Percentiles rank a stretch among this genome's conserved stretches.
Conservation (phyloP, 2,329 filamentous ascomycete species). For the Didymella arachidicola region DNA sequence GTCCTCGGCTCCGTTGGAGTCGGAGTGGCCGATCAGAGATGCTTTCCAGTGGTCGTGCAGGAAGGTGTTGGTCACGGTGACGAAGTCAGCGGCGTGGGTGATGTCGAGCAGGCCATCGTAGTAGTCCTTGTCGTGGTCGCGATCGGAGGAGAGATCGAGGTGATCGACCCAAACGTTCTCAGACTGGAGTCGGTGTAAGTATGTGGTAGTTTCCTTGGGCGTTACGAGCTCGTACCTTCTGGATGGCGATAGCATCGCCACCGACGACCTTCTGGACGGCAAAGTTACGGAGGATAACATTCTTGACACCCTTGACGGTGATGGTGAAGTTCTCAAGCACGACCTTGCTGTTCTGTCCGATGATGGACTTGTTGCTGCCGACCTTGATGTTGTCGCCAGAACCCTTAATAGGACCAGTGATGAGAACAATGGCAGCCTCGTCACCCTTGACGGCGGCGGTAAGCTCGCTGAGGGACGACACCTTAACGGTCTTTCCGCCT, state of each 20-base stretch:
- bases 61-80: constrained; percentile 64
- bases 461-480: constrained; percentile 51
- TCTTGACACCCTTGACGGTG: constrained; percentile 57
- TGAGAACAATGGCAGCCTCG: constrained; percentile 55
- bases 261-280: constrained; percentile 60
- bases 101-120: constrained; percentile 73
- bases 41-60: constrained; percentile 68
- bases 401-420: constrained; percentile 56
- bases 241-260: constrained; percentile 62
- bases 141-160: constrained; percentile 68
- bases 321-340: constrained; percentile 58
- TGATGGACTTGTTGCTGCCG: constrained; percentile 59
- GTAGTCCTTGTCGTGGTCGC: constrained; percentile 70
- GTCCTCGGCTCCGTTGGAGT: constrained; percentile 66
- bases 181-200: constrained; percentile 29
- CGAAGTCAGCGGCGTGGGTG: constrained; percentile 68
- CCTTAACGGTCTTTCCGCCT: constrained; percentile 47
- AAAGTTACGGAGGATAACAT: constrained; percentile 67
- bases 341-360: constrained; percentile 58
- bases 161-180: constrained; percentile 72
- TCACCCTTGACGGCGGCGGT: constrained; percentile 55
- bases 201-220: constrained; percentile 51
- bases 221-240: constrained; percentile 42
- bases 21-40: constrained; percentile 66
- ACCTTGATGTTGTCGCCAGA: constrained; percentile 55